Evolutionary conservation across 495 filamentous ascomycete species (phyloP).

Genomic region (Ramalina intermedia): DNA sequence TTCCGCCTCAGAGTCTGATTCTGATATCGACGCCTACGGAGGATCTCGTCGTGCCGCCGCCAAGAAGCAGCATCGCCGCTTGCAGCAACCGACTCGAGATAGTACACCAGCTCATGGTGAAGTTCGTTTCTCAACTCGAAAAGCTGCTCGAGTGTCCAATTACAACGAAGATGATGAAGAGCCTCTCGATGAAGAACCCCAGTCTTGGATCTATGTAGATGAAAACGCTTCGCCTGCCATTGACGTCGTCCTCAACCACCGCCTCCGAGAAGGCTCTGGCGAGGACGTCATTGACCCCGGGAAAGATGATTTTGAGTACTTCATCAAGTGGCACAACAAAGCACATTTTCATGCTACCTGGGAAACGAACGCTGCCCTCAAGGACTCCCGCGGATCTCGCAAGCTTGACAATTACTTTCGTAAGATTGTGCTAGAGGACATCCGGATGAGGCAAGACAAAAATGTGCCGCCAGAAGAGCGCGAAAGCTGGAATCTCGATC

Average conservation of each 20-base stretch:
- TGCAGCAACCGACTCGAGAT: conserved; percentile 42
- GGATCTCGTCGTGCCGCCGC: conserved; percentile 46
- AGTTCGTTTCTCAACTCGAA: conserved; percentile 80
- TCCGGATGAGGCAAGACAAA: conserved; percentile 53
- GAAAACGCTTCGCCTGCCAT: conserved; percentile 66
- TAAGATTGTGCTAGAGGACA: conserved; percentile 61
- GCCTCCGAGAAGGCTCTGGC: conserved; percentile 53
- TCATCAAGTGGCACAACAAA: conserved; percentile 93
- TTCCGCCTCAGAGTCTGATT: conserved; percentile 44
- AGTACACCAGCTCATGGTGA: conserved; percentile 45
- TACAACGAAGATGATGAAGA: conserved; percentile 81
- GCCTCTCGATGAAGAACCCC: conserved; percentile 51
- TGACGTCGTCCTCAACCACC: conserved; percentile 78
- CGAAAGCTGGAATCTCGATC: conserved; percentile 81
- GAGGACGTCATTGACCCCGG: conserved; percentile 32
- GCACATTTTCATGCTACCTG: conserved; percentile 93
- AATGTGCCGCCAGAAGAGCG: conserved; percentile 68
- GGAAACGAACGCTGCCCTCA: conserved; percentile 61
- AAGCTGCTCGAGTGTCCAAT: conserved; percentile 69
- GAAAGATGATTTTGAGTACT: conserved; percentile 80
- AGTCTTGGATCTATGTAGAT: conserved; percentile 44
- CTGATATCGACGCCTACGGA: conserved; percentile 56
- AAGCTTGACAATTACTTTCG: conserved; percentile 88
- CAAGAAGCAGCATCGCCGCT: conserved; percentile 59
- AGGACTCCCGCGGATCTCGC: conserved; percentile 58